Evolutionary conservation across 2,329 filamentous ascomycete genomes (phyloP).

Genomic region (Cladorrhinum sp.): DNA sequence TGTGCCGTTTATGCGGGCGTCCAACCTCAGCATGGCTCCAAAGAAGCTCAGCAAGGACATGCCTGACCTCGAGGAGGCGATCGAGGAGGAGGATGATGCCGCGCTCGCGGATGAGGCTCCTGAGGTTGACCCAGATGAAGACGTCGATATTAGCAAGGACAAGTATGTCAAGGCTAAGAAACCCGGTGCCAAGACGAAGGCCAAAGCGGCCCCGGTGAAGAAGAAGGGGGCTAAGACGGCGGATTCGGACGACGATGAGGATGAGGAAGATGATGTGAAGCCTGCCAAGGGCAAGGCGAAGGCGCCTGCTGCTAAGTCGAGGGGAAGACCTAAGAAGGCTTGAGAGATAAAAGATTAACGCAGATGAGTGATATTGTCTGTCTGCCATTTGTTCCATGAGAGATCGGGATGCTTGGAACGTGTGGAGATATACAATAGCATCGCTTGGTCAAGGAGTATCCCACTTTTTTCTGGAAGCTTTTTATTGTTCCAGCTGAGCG

Average conservation of each 20-base stretch:
- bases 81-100: slow-evolving; percentile 82
- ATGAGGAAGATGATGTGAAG: slow-evolving; percentile 45
- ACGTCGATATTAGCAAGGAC: slow-evolving; percentile 84
- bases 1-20: slow-evolving; percentile 94
- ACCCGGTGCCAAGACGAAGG: slow-evolving; percentile 36
- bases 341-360: neutral
- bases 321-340: slow-evolving; percentile 45
- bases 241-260: slow-evolving; percentile 49
- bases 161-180: slow-evolving; percentile 87
- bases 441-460: neutral
- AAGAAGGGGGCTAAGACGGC: slow-evolving; percentile 44
- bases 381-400: too few species aligned
- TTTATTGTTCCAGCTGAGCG: neutral
- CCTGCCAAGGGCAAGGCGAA: slow-evolving; percentile 41
- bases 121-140: slow-evolving; percentile 70
- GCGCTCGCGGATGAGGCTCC: slow-evolving; percentile 50
- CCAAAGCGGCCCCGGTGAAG: slow-evolving; percentile 58
- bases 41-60: slow-evolving; percentile 71
- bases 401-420: too few species aligned
- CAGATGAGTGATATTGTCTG: too few species aligned
- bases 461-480: too few species aligned
- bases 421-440: too few species aligned
- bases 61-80: slow-evolving; percentile 92
- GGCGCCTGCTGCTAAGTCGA: slow-evolving; percentile 40
- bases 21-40: slow-evolving; percentile 62